Evolutionary conservation across 1,284 basidiomycete genomes (phyloP).

Genomic region (Singerocomus inundabilis): DNA sequence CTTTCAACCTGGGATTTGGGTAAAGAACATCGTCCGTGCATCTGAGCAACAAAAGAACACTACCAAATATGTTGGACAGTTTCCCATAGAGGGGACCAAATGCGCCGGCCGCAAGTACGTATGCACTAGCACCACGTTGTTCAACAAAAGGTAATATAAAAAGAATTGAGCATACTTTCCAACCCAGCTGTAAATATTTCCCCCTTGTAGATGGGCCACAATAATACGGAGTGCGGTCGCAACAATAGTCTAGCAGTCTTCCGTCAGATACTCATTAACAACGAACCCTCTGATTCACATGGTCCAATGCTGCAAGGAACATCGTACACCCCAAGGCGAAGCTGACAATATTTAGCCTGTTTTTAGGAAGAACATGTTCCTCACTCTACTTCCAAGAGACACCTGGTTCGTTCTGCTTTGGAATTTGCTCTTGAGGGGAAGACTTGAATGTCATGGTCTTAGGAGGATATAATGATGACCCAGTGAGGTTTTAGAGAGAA

Average conservation of each 20-base stretch:
- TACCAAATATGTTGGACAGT: conserved; percentile 35
- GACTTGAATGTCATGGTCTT: background rate
- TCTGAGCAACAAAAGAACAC: no score
- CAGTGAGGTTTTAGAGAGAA: background rate
- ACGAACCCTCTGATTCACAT: no score
- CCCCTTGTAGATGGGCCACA: conserved; percentile 38
- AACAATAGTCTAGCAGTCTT: conserved; percentile 42
- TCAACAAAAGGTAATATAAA: no score
- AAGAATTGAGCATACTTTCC: no score
- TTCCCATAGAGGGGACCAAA: conserved; percentile 42
- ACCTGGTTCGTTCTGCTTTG: conserved; percentile 33
- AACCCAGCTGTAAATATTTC: conserved; percentile 35
- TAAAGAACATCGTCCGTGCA: no score
- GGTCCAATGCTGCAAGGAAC: conserved; percentile 61
- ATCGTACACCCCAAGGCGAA: conserved; percentile 52
- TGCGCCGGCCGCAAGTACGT: conserved; percentile 37
- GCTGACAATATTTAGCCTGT: conserved; percentile 53
- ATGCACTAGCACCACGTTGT: conserved; percentile 36
- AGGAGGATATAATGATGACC: no score
- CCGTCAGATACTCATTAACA: no score
- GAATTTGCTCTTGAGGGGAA: background rate
- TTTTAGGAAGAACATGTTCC: conserved; percentile 52
- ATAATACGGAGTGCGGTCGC: conserved; percentile 40
- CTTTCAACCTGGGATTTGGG: conserved; percentile 34
- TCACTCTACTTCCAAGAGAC: conserved; percentile 53